Evolutionary conservation across 176 grass and related monocot genomes (phyloP).

Genomic region (Pontederia crassipes): DNA sequence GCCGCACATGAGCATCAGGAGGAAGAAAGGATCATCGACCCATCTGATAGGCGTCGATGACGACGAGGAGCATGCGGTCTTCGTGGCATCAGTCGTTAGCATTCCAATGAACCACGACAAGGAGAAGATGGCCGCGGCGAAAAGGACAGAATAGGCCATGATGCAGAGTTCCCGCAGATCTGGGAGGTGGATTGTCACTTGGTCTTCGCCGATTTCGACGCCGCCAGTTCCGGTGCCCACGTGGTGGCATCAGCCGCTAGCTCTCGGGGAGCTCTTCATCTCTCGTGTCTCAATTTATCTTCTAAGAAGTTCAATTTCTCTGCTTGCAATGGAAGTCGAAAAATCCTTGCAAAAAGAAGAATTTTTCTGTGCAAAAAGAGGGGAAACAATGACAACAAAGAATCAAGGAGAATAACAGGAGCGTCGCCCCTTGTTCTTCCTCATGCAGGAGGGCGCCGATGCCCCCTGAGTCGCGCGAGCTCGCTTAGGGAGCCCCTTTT

Average conservation of each 20-base stretch:
- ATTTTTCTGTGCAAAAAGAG: background rate
- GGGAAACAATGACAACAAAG: background rate
- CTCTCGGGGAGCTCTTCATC: conserved; percentile 7
- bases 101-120: conserved; percentile 38
- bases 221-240: background rate
- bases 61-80: background rate
- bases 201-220: conserved; percentile 17
- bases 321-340: background rate
- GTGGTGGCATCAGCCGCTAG: conserved; percentile 1
- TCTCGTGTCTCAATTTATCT: background rate
- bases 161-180: conserved; percentile 39
- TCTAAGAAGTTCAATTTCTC: background rate
- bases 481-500: too few relatives aligned
- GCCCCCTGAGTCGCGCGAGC: too few relatives aligned
- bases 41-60: background rate
- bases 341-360: conserved; percentile 8
- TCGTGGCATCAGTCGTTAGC: conserved; percentile 5
- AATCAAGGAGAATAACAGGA: conserved; percentile 41
- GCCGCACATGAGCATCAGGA: conserved; percentile 51
- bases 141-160: conserved; percentile 40
- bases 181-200: conserved; percentile 51
- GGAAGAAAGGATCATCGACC: conserved; percentile 26
- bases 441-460: too few relatives aligned
- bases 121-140: conserved; percentile 37
- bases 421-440: too few relatives aligned